Evolutionary conservation across 208 protist genomes (phyloP).

Genomic region (Trypanosoma lewisi): DNA sequence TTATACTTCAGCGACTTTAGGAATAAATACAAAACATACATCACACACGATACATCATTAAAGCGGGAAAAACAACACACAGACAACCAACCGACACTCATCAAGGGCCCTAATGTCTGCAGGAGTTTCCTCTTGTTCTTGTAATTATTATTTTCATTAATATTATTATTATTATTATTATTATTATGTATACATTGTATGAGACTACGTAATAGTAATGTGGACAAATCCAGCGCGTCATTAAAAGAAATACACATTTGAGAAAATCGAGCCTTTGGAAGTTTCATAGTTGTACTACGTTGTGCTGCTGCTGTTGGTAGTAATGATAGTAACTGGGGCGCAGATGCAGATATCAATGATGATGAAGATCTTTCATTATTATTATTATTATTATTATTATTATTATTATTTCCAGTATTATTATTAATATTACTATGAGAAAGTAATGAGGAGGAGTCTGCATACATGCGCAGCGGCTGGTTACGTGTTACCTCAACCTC

Average conservation of each 20-base stretch:
- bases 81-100: slow-evolving; percentile 72
- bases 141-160: too few relatives aligned
- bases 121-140: slow-evolving; percentile 43
- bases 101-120: slow-evolving; percentile 37
- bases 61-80: slow-evolving; percentile 62
- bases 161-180: too few relatives aligned
- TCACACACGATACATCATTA: slow-evolving; percentile 58
- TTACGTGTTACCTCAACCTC: slow-evolving; percentile 2
- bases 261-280: slow-evolving; percentile 47
- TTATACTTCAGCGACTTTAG: slow-evolving; percentile 63
- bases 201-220: slow-evolving; percentile 52
- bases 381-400: too few relatives aligned
- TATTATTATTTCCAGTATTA: too few relatives aligned
- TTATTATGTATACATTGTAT: too few relatives aligned
- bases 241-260: slow-evolving; percentile 22
- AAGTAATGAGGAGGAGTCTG: too few relatives aligned
- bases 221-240: slow-evolving; percentile 43
- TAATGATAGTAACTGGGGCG: too few relatives aligned
- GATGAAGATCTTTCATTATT: not conserved
- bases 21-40: slow-evolving; percentile 74
- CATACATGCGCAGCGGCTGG: not conserved
- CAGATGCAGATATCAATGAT: not conserved
- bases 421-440: too few relatives aligned
- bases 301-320: too few relatives aligned
- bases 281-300: too few relatives aligned